phyloP scores from a whole-genome alignment of 1,284 basidiomycete genomes.

The Ganoderma multipileum region DNA sequence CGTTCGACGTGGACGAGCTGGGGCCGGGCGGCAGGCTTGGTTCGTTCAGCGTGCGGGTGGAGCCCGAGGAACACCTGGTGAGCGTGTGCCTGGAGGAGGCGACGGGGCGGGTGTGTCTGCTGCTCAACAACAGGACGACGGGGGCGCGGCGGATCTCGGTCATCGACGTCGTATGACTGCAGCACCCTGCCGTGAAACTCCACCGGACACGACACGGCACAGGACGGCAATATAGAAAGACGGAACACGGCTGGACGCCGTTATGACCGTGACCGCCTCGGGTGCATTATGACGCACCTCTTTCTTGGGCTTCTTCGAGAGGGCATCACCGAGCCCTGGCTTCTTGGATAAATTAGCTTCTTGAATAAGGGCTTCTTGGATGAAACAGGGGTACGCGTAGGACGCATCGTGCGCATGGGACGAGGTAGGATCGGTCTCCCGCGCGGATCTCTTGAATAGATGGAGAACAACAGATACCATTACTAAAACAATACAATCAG shows the following conservation, averaged over 20 bases:
- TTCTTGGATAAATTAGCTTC: not conserved
- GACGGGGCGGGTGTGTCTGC: conserved; percentile 30
- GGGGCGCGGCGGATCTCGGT: conserved; percentile 27
- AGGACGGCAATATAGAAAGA: not conserved
- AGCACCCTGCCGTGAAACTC: not conserved
- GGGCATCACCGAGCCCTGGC: not conserved
- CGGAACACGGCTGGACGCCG: not conserved
- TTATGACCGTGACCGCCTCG: not conserved
- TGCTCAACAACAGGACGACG: conserved; percentile 28
- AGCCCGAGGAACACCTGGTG: conserved; percentile 29
- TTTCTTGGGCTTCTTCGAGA: not conserved
- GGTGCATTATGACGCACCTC: conserved; percentile 7
- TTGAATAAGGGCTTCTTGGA: not conserved
- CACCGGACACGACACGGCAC: not conserved
- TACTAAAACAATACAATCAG: conserved; percentile 21
- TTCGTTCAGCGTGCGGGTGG: conserved; percentile 27
- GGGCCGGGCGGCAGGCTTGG: conserved; percentile 21
- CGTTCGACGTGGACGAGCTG: conserved; percentile 18
- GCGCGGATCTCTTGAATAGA: not conserved
- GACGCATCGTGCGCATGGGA: not conserved
- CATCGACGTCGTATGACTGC: conserved; percentile 24
- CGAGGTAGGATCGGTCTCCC: not conserved
- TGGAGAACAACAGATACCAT: conserved; percentile 9
- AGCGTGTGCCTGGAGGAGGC: conserved; percentile 28
- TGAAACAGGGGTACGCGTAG: not conserved